Evolutionary conservation across 2,329 filamentous ascomycete species (phyloP), one percentile per base, ranked within the genome.

Genomic region (Fusarium sp.): DNA sequence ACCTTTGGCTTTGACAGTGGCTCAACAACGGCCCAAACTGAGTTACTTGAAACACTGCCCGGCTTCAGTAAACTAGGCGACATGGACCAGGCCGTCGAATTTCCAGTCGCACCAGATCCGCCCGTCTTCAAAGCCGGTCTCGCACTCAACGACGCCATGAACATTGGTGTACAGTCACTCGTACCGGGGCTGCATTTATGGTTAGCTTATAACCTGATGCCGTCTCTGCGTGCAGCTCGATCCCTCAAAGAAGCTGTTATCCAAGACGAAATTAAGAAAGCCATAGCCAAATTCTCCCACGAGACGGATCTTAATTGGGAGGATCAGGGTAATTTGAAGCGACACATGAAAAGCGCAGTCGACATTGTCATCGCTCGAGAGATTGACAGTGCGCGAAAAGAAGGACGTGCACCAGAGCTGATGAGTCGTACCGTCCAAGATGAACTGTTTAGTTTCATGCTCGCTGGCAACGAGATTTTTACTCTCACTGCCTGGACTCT

Each of bases 1-100:
- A 46, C 53, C 2, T 56, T 56, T n/a, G 53, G 40, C 53, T 56
- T 56, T 12, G 53, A 56, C 20, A 46, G 38, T 1, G 53, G 53
- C 0, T 56, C 40, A 0, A 56, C 40, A 7, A 56, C 3, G 0
- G 53, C 40, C 0, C 53, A 56, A 30, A 46, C 40, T 8, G 53
- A 56, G 4, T 38, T 56, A 2, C 53, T 56, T 4, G 27, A 45
- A 15, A 46, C 53, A 3, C 3, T 56, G n/a, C 53, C 53, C 3
- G 27, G 45, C 27, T 46, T 56, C 30, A 13, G n/a, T 20, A 56
- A 26, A 3, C 9, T 42, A 6, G 26, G 17, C 2, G 48, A 38
- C 5, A 46, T 56, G 15, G 53, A 56, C 3, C 53, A 56, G 4
- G 27, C 44, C 7, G 53, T 56, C 20, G 6, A 46, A 3, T 56